Percentiles rank a stretch among this genome's conserved stretches.
phyloP scores from a whole-genome alignment of 495 filamentous ascomycete species.

The Parathielavia appendiculata region DNA sequence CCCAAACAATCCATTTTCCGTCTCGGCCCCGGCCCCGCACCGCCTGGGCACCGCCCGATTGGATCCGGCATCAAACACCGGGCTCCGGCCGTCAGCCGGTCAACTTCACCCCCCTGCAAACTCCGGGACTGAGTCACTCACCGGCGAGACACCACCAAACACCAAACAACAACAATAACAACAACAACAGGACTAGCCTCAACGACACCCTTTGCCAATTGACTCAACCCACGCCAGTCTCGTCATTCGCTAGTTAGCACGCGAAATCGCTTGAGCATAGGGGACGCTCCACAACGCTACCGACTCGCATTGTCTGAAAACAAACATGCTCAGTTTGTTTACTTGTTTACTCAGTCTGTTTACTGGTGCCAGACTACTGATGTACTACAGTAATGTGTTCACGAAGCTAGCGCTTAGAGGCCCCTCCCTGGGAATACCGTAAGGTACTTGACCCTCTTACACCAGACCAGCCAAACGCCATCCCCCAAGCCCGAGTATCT shows the following conservation, averaged over 20 bases:
- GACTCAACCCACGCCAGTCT: constrained; percentile 52
- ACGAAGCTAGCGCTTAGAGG: too few relatives aligned
- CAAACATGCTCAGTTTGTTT: neutral
- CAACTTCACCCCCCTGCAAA: neutral
- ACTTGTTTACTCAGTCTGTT: neutral
- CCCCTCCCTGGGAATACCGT: too few relatives aligned
- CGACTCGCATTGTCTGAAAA: neutral
- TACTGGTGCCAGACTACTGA: neutral
- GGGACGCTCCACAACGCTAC: too few relatives aligned
- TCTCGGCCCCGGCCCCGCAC: neutral
- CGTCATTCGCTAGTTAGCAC: neutral
- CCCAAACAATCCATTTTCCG: neutral
- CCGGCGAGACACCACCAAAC: constrained; percentile 5
- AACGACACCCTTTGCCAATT: constrained; percentile 69
- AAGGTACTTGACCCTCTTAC: too few relatives aligned
- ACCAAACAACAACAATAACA: neutral
- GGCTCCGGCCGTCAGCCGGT: neutral
- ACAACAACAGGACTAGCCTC: constrained; percentile 38
- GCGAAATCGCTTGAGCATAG: too few relatives aligned
- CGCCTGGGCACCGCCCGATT: constrained; percentile 2
- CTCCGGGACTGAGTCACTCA: constrained; percentile 7
- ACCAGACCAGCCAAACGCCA: neutral
- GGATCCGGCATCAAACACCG: neutral
- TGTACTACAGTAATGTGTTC: too few relatives aligned
- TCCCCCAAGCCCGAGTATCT: neutral